A percentile compares a stretch with the other conserved stretches of the same genome.
phyloP scores from a whole-genome alignment of 78 protist genomes.

The Tieghemostelium lacteum region DNA sequence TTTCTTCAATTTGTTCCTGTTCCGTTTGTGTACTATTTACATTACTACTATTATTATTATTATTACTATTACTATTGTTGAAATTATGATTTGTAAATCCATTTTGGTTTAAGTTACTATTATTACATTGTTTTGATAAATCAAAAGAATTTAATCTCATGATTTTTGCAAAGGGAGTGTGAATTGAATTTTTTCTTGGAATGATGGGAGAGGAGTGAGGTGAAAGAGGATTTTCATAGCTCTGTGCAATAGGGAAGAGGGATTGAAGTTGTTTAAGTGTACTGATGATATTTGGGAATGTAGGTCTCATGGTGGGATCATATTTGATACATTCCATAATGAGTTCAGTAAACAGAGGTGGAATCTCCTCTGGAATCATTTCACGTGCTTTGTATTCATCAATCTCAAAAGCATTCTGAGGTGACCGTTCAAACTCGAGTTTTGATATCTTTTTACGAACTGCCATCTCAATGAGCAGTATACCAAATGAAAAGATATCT shows the following conservation, averaged over 20 bases:
- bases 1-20: not conserved
- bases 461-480: constrained; percentile 54
- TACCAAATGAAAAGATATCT: constrained; percentile 78
- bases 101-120: constrained; percentile 12
- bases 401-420: constrained; percentile 67
- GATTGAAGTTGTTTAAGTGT: constrained; percentile 39
- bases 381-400: constrained; percentile 44
- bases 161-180: constrained; percentile 7
- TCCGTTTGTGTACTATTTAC: not conserved
- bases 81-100: too few relatives aligned
- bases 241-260: constrained; percentile 36
- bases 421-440: constrained; percentile 56
- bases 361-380: constrained; percentile 45
- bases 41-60: not conserved
- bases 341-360: constrained; percentile 41
- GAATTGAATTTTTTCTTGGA: constrained; percentile 51
- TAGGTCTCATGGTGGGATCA: constrained; percentile 46
- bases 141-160: constrained; percentile 18
- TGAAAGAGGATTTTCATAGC: constrained; percentile 59
- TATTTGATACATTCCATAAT: constrained; percentile 61
- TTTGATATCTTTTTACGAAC: constrained; percentile 41
- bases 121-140: not conserved
- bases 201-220: constrained; percentile 56
- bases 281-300: constrained; percentile 54
- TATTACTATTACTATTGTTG: constrained; percentile 9